These are phyloP conservation scores for Thelonectria olida DNA, from an alignment of 2,329 filamentous ascomycete genomes.

Conservation along the genomic window DNA sequence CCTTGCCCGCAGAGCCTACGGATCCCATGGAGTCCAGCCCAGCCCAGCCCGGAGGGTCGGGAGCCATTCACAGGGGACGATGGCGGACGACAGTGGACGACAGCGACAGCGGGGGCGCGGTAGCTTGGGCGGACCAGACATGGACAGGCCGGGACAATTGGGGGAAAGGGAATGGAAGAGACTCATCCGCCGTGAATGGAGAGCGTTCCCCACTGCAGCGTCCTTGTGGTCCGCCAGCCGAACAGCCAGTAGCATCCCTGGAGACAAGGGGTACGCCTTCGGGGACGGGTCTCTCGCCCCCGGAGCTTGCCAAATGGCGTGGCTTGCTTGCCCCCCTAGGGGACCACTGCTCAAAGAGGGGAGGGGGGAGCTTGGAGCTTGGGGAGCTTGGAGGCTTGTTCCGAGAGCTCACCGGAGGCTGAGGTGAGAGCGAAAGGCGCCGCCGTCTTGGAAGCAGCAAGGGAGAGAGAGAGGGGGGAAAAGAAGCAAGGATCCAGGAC, in stretches of 20 bases:
- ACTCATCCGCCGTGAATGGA: slow-evolving; percentile 7
- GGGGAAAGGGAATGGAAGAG: no score
- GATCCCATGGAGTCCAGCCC: not conserved
- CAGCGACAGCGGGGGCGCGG: not conserved
- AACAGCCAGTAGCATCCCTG: slow-evolving; percentile 14
- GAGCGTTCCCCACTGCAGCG: not conserved
- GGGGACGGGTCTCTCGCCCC: slow-evolving; percentile 26
- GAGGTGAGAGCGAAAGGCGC: no score
- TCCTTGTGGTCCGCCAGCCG: slow-evolving; percentile 6
- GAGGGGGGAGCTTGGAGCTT: no score
- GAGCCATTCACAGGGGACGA: not conserved
- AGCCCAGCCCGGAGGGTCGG: slow-evolving; percentile 4
- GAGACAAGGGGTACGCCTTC: slow-evolving; percentile 21
- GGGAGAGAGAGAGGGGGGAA: no score
- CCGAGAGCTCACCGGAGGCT: not conserved
- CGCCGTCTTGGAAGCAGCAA: no score
- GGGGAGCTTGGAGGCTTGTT: no score
- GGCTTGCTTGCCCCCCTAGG: no score
- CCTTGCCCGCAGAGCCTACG: not conserved
- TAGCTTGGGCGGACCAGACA: slow-evolving; percentile 2
- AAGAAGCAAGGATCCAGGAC: no score
- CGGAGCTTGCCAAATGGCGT: not conserved
- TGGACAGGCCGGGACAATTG: not conserved
- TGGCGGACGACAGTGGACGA: slow-evolving; percentile 1
- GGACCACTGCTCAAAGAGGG: no score